Evolutionary conservation across 139 green algal species (phyloP).

Genomic region (Nannochloris sp.): DNA sequence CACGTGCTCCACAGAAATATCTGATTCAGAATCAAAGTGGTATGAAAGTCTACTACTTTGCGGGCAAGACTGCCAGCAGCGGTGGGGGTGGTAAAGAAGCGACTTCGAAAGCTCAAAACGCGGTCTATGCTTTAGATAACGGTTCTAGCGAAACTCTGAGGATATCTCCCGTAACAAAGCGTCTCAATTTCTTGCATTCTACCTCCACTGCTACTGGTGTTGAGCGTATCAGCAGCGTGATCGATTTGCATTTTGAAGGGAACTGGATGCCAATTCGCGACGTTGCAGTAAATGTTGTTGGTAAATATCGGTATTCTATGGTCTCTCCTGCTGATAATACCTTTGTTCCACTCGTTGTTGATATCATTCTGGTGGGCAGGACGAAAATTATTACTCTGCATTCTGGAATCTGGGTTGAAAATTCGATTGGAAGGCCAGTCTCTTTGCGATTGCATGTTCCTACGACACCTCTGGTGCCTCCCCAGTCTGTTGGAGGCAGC

Average conservation of each 20-base stretch:
- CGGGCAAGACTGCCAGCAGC: constrained; percentile 8
- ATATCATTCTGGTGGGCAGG: constrained; percentile 69
- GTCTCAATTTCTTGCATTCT: constrained; percentile 23
- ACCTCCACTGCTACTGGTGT: constrained; percentile 28
- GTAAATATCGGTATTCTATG: constrained; percentile 82
- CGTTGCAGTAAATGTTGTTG: constrained; percentile 69
- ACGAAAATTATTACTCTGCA: constrained; percentile 76
- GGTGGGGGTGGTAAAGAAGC: background rate
- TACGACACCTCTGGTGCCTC: constrained; percentile 44
- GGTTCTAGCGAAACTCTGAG: constrained; percentile 46
- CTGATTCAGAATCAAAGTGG: constrained; percentile 78
- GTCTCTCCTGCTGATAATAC: constrained; percentile 44
- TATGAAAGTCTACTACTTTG: constrained; percentile 67
- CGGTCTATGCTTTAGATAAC: constrained; percentile 24
- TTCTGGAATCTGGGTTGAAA: constrained; percentile 60
- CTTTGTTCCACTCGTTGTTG: constrained; percentile 59
- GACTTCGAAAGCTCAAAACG: background rate
- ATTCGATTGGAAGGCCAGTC: constrained; percentile 42
- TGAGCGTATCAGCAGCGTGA: constrained; percentile 44
- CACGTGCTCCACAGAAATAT: constrained; percentile 68
- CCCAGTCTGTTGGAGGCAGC: background rate
- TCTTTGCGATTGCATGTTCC: constrained; percentile 60
- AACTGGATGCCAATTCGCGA: constrained; percentile 73
- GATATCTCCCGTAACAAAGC: constrained; percentile 28
- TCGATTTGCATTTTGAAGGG: constrained; percentile 77